A percentile compares a stretch with the other conserved stretches of the same genome.
Conservation (phyloP, 495 filamentous ascomycete genomes). For the Xylaria sp. region DNA sequence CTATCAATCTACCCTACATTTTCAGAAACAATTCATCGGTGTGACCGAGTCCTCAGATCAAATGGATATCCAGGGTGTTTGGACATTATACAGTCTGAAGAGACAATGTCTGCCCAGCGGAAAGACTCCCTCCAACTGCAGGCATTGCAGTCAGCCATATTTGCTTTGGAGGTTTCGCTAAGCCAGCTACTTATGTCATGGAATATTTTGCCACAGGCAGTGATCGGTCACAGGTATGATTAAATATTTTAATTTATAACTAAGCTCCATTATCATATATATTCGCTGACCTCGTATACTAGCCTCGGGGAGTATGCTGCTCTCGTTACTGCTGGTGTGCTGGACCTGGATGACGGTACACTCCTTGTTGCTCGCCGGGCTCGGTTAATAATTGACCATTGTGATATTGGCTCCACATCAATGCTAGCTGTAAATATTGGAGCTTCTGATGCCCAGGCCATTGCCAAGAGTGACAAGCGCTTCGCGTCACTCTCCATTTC, state of each 20-base stretch:
- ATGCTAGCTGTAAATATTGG: background rate
- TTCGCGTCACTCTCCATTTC: background rate
- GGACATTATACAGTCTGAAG: conserved; percentile 4
- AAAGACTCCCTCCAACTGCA: conserved; percentile 14
- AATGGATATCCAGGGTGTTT: conserved; percentile 23
- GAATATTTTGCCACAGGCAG: conserved; percentile 13
- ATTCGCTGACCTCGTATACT: background rate
- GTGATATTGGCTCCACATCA: background rate
- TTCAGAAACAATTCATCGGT: conserved; percentile 6
- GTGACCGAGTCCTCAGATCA: conserved; percentile 8
- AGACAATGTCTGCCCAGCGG: background rate
- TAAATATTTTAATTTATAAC: background rate
- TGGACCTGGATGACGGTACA: background rate
- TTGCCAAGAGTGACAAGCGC: background rate
- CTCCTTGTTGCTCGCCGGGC: conserved; percentile 1
- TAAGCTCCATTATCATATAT: background rate
- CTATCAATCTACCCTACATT: conserved; percentile 23
- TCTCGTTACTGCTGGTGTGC: background rate
- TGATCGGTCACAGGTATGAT: conserved; percentile 4
- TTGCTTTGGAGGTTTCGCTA: conserved; percentile 20
- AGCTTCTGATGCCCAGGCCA: background rate
- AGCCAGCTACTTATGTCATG: conserved; percentile 17
- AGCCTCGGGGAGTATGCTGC: conserved; percentile 1
- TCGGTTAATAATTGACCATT: background rate
- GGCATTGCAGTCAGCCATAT: conserved; percentile 25